Conservation (phyloP, 2,329 filamentous ascomycete genomes). For the Exophiala sp. region DNA sequence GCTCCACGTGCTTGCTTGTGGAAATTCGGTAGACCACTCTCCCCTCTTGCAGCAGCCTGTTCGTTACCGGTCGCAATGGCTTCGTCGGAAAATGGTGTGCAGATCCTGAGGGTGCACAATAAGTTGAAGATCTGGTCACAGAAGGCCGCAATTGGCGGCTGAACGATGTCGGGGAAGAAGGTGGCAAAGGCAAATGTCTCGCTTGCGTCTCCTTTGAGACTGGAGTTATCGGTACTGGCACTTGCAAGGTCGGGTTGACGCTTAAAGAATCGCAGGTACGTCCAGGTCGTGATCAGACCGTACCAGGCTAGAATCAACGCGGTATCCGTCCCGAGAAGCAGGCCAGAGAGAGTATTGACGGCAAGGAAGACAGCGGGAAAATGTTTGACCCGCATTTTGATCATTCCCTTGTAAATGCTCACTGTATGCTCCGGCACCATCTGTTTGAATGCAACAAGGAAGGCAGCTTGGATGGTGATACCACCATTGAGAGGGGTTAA, state of each 20-base stretch:
- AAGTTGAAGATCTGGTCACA: conserved; percentile 67
- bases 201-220: conserved; percentile 80
- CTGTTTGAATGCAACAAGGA: conserved; percentile 96
- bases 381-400: conserved; percentile 82
- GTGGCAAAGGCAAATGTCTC: conserved; percentile 95
- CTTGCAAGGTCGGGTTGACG: conserved; percentile 50
- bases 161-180: conserved; percentile 82
- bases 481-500: conserved; percentile 80
- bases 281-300: conserved; percentile 85
- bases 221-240: conserved; percentile 47
- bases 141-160: conserved; percentile 69
- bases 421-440: conserved; percentile 96
- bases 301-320: conserved; percentile 72
- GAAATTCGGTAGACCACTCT: conserved; percentile 55
- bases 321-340: conserved; percentile 63
- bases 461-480: conserved; percentile 81
- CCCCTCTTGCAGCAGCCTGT: conserved; percentile 60
- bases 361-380: conserved; percentile 70
- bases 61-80: conserved; percentile 70
- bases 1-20: conserved; percentile 45
- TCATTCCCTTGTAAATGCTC: conserved; percentile 77
- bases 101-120: conserved; percentile 69
- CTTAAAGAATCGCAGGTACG: conserved; percentile 94
- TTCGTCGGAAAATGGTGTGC: conserved; percentile 76
- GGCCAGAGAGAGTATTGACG: conserved; percentile 61